phyloP scores from a whole-genome alignment of 306 rosid species.

The Pterocarpus santalinus region DNA sequence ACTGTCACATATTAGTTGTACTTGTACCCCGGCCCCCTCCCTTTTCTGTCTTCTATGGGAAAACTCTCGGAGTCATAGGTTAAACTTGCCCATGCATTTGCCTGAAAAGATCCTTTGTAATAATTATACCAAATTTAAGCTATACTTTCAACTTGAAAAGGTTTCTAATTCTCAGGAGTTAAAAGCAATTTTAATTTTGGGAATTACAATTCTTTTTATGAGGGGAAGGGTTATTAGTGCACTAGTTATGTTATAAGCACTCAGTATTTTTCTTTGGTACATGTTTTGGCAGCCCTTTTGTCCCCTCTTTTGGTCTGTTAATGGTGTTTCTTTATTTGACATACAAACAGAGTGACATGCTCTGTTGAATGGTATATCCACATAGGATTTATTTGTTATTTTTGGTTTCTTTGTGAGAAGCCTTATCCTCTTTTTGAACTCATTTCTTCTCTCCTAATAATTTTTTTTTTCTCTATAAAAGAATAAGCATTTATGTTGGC shows the following conservation, averaged over 20 bases:
- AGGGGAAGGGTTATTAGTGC: conserved; percentile 6
- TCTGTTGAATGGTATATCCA: neutral
- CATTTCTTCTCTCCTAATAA: neutral
- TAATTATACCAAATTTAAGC: conserved; percentile 1
- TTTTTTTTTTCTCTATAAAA: neutral
- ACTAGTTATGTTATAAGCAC: conserved; percentile 29
- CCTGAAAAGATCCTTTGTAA: neutral
- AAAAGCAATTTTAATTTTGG: neutral
- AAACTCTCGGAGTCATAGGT: conserved; percentile 20
- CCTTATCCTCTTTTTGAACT: neutral
- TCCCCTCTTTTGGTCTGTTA: neutral
- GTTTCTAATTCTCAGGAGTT: neutral
- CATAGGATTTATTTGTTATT: neutral
- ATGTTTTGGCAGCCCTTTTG: neutral
- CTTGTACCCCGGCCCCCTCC: neutral
- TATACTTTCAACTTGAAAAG: conserved; percentile 22
- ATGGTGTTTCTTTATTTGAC: neutral
- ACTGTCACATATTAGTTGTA: neutral
- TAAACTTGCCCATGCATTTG: conserved; percentile 12
- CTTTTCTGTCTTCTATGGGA: neutral
- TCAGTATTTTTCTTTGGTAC: conserved; percentile 7
- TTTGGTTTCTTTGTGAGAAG: neutral
- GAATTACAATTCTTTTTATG: neutral
- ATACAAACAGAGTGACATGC: neutral
- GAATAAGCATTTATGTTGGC: neutral